Conservation (phyloP, 208 protist genomes). For the Trypanosoma theileri region DNA sequence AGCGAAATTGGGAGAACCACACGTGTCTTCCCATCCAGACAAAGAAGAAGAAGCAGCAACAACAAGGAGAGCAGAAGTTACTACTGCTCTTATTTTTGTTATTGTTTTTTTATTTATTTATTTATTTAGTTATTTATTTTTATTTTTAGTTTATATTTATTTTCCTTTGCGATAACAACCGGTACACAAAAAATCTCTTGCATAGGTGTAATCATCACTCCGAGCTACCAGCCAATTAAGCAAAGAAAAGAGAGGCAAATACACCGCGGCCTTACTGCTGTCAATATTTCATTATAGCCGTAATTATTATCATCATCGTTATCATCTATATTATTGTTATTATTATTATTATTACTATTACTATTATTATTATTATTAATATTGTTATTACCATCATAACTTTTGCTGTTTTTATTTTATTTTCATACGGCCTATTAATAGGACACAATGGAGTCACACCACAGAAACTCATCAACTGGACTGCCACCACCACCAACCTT, state of each 20-base stretch:
- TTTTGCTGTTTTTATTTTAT: conserved; percentile 1
- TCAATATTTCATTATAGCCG: no score
- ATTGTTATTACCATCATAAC: conserved; percentile 8
- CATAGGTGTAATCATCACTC: conserved; percentile 6
- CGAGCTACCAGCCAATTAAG: no score
- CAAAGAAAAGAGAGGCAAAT: no score
- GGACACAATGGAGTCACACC: conserved; percentile 2
- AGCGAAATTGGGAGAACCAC: no score
- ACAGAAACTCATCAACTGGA: not conserved
- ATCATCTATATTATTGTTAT: not conserved
- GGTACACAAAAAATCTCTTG: not conserved
- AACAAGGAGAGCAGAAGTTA: not conserved
- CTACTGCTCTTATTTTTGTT: not conserved
- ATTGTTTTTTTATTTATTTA: not conserved
- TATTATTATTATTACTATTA: not conserved
- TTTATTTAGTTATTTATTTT: conserved; percentile 6
- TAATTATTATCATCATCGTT: conserved; percentile 9
- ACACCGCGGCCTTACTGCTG: no score
- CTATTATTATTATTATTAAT: conserved; percentile 18
- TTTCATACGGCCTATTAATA: not conserved
- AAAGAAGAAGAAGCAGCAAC: no score
- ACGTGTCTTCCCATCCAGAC: no score
- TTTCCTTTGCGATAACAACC: not conserved
- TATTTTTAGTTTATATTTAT: conserved; percentile 3
- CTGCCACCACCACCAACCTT: conserved; percentile 24